A percentile compares a stretch with the other conserved stretches of the same genome.
These are phyloP conservation scores for Porphyra umbilicalis DNA, from an alignment of 31 red algal genomes.

Conservation along the genomic window DNA sequence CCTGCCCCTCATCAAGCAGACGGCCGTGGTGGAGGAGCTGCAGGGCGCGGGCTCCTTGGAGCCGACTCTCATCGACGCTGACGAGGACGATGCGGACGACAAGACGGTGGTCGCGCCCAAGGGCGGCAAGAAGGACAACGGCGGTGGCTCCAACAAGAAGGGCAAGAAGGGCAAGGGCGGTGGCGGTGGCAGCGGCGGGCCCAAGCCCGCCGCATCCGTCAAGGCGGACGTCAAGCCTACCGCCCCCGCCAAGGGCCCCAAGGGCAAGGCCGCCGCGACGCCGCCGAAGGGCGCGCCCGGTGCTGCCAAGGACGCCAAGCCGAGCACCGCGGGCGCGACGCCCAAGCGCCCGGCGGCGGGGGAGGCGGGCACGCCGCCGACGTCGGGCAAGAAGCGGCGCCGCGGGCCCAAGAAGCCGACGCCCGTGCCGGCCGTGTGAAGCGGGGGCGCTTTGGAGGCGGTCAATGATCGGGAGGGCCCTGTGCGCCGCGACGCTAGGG, in stretches of 20 bases:
- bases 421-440: background rate
- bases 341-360: background rate
- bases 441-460: too few relatives aligned
- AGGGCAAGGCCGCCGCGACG: too few relatives aligned
- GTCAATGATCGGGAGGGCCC: too few relatives aligned
- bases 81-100: background rate
- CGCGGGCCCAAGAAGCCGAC: background rate
- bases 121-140: background rate
- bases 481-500: background rate
- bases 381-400: background rate
- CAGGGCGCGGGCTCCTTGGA: background rate
- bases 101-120: too few relatives aligned
- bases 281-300: background rate
- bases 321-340: background rate
- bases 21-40: background rate
- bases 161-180: background rate
- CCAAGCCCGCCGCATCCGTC: background rate
- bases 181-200: background rate
- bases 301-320: background rate
- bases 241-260: too few relatives aligned
- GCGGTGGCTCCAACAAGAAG: background rate
- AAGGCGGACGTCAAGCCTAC: background rate
- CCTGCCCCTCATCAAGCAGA: background rate
- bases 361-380: background rate
- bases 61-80: background rate